phyloP scores from a whole-genome alignment of 73 alveolate species.

The Paramecium pentaurelia region DNA sequence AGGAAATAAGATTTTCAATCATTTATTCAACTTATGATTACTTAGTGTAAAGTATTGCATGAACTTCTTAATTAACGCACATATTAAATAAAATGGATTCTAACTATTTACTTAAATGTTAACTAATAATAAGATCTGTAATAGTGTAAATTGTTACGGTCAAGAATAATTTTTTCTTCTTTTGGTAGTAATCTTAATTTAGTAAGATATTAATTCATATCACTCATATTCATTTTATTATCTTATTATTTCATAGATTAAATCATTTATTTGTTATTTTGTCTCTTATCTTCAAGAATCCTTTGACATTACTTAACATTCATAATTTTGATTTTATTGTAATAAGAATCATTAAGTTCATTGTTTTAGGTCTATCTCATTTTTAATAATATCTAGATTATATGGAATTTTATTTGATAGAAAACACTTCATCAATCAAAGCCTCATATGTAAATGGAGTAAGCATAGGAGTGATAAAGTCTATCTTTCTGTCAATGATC shows the following conservation, averaged over 20 bases:
- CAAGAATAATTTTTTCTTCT: constrained; percentile 13
- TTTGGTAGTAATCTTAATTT: neutral
- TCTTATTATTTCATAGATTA: neutral
- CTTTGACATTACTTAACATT: neutral
- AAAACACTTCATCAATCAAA: constrained; percentile 60
- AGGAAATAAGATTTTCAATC: constrained; percentile 48
- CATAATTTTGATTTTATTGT: neutral
- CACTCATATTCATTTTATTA: neutral
- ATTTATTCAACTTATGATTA: neutral
- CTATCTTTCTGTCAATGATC: constrained; percentile 63
- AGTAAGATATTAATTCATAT: neutral
- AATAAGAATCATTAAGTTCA: constrained; percentile 7
- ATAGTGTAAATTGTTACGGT: neutral
- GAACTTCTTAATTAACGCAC: neutral
- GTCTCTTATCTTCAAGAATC: constrained; percentile 1
- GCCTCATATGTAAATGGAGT: constrained; percentile 72
- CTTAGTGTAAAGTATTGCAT: constrained; percentile 18
- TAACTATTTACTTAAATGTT: neutral
- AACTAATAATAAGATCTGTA: neutral
- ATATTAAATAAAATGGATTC: constrained; percentile 26
- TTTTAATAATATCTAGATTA: neutral
- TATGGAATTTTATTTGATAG: constrained; percentile 33
- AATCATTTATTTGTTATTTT: neutral
- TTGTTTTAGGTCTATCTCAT: neutral
- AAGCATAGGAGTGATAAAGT: constrained; percentile 64